A percentile compares a stretch with the other conserved stretches of the same genome.
Evolutionary conservation across 345 rosid species (phyloP).

Genomic region (Lepidium didymum): DNA sequence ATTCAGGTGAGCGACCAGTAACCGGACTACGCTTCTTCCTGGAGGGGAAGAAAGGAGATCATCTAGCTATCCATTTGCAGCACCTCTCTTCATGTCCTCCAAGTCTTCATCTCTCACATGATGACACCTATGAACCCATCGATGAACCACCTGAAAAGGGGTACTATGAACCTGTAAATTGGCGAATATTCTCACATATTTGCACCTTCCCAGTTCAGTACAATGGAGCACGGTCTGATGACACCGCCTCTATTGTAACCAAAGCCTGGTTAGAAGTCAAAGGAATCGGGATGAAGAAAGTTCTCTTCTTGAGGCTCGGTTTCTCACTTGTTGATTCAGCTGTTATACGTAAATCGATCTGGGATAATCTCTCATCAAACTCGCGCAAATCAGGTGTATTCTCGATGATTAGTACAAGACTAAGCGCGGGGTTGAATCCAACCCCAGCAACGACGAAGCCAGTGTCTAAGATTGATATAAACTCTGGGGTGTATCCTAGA

Average conservation of each 20-base stretch:
- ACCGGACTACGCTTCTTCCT: slow-evolving; percentile 85
- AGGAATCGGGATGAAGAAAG: slow-evolving; percentile 75
- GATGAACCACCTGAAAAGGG: slow-evolving; percentile 48
- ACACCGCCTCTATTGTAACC: slow-evolving; percentile 69
- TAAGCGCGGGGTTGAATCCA: slow-evolving; percentile 45
- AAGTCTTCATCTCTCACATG: slow-evolving; percentile 52
- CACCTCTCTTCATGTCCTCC: slow-evolving; percentile 69
- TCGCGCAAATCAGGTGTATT: slow-evolving; percentile 79
- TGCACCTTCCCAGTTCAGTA: slow-evolving; percentile 83
- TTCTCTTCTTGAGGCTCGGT: slow-evolving; percentile 81
- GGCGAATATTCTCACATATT: slow-evolving; percentile 90
- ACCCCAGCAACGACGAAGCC: slow-evolving; percentile 43
- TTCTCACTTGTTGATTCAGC: slow-evolving; percentile 70
- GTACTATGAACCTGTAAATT: slow-evolving; percentile 78
- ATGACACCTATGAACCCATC: slow-evolving; percentile 41
- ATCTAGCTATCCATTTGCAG: slow-evolving; percentile 84
- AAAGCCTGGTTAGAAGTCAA: slow-evolving; percentile 93
- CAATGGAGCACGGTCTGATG: slow-evolving; percentile 53
- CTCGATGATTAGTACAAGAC: slow-evolving; percentile 62
- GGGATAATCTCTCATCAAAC: slow-evolving; percentile 63
- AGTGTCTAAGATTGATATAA: slow-evolving; percentile 51
- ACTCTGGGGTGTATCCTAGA: slow-evolving; percentile 81
- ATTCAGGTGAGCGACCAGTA: slow-evolving; percentile 71
- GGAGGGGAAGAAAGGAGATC: slow-evolving; percentile 87
- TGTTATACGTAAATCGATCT: slow-evolving; percentile 60